These are phyloP conservation scores for Trypanosoma avium DNA, from an alignment of 208 protist species.

Conservation along the genomic window DNA sequence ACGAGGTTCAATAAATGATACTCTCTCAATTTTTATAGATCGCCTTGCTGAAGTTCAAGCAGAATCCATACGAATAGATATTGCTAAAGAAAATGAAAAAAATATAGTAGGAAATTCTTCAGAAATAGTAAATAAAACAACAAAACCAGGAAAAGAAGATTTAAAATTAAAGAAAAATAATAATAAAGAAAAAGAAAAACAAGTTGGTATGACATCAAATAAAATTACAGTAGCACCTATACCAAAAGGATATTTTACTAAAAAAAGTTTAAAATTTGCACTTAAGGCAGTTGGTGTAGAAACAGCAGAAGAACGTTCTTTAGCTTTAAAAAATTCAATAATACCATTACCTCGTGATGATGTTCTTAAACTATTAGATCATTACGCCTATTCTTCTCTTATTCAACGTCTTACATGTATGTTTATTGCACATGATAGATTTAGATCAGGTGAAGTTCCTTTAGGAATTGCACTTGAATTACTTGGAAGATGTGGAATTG, in stretches of 20 bases:
- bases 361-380: neutral
- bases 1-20: slow-evolving; percentile 37
- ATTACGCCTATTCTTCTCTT: slow-evolving; percentile 4
- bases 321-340: neutral
- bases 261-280: slow-evolving; percentile 26
- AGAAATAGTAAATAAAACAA: neutral
- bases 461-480: slow-evolving; percentile 39
- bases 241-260: slow-evolving; percentile 17
- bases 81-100: slow-evolving; percentile 16
- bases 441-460: slow-evolving; percentile 60
- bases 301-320: slow-evolving; percentile 3
- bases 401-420: slow-evolving; percentile 40
- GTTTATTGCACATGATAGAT: slow-evolving; percentile 61
- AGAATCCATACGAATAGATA: neutral
- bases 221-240: neutral
- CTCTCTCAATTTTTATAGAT: slow-evolving; percentile 44
- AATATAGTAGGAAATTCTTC: slow-evolving; percentile 8
- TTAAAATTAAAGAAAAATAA: slow-evolving; percentile 11
- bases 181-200: neutral
- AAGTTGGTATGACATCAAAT: neutral
- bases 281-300: slow-evolving; percentile 21
- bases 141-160: neutral
- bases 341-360: neutral
- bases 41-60: slow-evolving; percentile 47
- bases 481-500: slow-evolving; percentile 55